Conservation (phyloP, 176 grass and related monocot species). For the Echinochloa phyllopogon region DNA sequence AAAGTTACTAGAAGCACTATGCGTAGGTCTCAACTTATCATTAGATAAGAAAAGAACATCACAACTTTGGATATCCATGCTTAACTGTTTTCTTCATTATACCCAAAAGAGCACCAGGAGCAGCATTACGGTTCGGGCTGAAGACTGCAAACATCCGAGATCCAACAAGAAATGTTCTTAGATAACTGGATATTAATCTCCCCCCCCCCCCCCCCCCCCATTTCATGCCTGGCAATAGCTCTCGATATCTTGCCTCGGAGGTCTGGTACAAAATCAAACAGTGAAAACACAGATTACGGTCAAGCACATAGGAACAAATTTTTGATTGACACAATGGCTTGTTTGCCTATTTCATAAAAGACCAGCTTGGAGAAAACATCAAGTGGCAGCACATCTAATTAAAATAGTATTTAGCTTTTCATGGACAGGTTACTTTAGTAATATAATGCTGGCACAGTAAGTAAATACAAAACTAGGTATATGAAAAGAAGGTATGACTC, state of each 20-base stretch:
- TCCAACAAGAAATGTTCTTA: neutral
- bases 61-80: too few species aligned
- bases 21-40: too few species aligned
- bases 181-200: neutral
- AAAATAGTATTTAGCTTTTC: neutral
- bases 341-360: neutral
- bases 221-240: slow-evolving; percentile 6
- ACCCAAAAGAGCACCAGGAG: too few species aligned
- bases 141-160: neutral
- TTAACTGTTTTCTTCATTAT: too few species aligned
- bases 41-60: too few species aligned
- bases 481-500: slow-evolving; percentile 24
- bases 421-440: neutral
- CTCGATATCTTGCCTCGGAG: neutral
- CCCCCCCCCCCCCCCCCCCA: neutral
- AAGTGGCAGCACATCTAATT: neutral
- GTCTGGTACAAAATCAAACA: slow-evolving; percentile 11
- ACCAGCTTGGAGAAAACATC: neutral
- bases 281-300: neutral
- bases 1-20: too few species aligned
- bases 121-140: too few species aligned
- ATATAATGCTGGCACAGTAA: neutral
- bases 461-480: neutral
- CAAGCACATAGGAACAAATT: neutral
- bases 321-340: neutral